These are phyloP conservation scores for Crithidia mellificae DNA, from an alignment of 208 protist genomes.

Conservation along the genomic window DNA sequence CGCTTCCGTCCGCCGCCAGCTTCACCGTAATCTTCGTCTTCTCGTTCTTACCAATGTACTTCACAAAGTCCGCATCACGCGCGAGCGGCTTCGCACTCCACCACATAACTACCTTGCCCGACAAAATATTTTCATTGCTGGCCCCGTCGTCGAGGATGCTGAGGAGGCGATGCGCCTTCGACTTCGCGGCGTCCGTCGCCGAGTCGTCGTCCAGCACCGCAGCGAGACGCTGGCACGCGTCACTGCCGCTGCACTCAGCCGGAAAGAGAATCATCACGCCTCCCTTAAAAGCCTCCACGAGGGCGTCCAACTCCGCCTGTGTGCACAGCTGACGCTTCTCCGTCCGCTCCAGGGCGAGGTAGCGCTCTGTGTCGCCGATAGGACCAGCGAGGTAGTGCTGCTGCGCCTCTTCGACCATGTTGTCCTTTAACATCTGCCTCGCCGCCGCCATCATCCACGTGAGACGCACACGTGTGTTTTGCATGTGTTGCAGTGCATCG, in stretches of 20 bases:
- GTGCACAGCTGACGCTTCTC: slow-evolving; percentile 53
- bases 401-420: slow-evolving; percentile 50
- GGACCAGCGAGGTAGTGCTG: slow-evolving; percentile 75
- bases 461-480: slow-evolving; percentile 87
- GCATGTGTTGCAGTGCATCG: slow-evolving; percentile 72
- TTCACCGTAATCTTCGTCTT: slow-evolving; percentile 94
- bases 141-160: slow-evolving; percentile 87
- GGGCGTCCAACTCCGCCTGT: slow-evolving; percentile 68
- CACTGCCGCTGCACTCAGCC: slow-evolving; percentile 76
- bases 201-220: slow-evolving; percentile 65
- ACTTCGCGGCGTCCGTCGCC: slow-evolving; percentile 58
- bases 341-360: slow-evolving; percentile 74
- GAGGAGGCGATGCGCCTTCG: slow-evolving; percentile 80
- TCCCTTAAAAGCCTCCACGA: slow-evolving; percentile 79
- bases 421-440: slow-evolving; percentile 81
- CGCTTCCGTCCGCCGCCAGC: slow-evolving; percentile 64
- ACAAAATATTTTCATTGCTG: slow-evolving; percentile 74
- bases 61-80: slow-evolving; percentile 65
- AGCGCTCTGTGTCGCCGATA: slow-evolving; percentile 72
- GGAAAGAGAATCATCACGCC: slow-evolving; percentile 89
- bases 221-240: slow-evolving; percentile 66
- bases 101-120: slow-evolving; percentile 78
- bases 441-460: slow-evolving; percentile 85
- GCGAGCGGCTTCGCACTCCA: slow-evolving; percentile 89
- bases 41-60: slow-evolving; percentile 92